A percentile compares a stretch with the other conserved stretches of the same genome.
Conservation (phyloP, 192 early-diverging fungal species). For the Rhizophagus sp. region DNA sequence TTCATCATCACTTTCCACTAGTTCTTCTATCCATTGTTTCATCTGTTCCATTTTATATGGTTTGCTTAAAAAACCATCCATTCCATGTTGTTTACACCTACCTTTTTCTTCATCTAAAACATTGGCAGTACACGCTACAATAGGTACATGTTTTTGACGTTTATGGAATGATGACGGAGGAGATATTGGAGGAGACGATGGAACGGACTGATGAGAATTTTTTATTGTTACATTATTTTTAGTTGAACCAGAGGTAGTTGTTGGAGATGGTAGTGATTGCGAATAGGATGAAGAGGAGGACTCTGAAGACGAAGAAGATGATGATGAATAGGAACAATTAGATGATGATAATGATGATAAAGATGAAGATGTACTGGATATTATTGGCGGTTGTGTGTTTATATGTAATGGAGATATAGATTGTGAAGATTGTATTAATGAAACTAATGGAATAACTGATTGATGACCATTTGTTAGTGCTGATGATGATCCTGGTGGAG, state of each 20-base stretch:
- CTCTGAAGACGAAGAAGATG: background rate
- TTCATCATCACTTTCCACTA: background rate
- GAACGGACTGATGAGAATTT: background rate
- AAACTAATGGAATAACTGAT: too few relatives aligned
- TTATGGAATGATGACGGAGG: background rate
- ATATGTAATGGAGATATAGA: background rate
- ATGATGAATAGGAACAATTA: background rate
- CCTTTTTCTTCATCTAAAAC: background rate
- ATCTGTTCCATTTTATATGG: slow-evolving; percentile 3
- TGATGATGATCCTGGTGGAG: background rate
- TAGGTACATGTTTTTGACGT: background rate
- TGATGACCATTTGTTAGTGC: background rate
- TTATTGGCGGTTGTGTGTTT: background rate
- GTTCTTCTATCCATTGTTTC: background rate
- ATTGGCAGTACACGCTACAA: background rate
- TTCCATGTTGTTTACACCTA: background rate
- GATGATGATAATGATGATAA: background rate
- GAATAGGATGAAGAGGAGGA: background rate
- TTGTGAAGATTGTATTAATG: too few relatives aligned
- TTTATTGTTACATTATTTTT: background rate
- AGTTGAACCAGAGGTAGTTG: background rate
- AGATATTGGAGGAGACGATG: background rate
- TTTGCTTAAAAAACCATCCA: slow-evolving; percentile 5
- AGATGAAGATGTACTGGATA: background rate
- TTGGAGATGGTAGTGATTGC: background rate